These are phyloP conservation scores for Diddensiella santjacobensis DNA, from an alignment of 805 yeast genomes.

Conservation along the genomic window DNA sequence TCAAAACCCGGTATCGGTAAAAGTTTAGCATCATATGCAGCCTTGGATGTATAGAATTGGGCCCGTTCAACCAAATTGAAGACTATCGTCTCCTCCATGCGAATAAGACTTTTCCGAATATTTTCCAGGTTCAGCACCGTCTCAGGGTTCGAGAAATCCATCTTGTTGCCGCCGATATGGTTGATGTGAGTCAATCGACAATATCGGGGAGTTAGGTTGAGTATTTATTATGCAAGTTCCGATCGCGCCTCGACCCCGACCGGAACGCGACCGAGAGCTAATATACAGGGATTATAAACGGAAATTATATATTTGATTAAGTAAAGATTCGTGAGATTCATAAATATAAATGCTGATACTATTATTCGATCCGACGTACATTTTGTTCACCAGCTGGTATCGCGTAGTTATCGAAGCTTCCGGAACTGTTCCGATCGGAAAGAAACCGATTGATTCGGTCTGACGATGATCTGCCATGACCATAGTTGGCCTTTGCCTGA, in stretches of 20 bases:
- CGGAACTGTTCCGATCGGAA: conserved; percentile 30
- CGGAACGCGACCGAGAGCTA: too few species aligned
- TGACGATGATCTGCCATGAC: conserved; percentile 46
- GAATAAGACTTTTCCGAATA: conserved; percentile 76
- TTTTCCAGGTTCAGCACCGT: conserved; percentile 76
- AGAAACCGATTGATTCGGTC: conserved; percentile 54
- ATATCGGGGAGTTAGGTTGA: too few species aligned
- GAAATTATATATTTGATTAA: too few species aligned
- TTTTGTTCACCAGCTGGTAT: too few species aligned
- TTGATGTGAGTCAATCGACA: too few species aligned
- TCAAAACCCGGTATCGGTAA: conserved; percentile 59
- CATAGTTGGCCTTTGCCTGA: conserved; percentile 47
- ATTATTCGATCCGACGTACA: too few species aligned
- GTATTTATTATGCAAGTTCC: too few species aligned
- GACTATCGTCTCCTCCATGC: conserved; percentile 96
- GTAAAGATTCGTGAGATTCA: too few species aligned
- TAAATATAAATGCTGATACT: too few species aligned
- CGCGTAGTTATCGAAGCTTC: conserved; percentile 19
- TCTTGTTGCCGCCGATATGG: conserved; percentile 28
- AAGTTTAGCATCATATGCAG: conserved; percentile 63
- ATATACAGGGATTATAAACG: too few species aligned
- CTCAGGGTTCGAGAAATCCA: conserved; percentile 84
- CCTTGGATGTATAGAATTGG: conserved; percentile 71
- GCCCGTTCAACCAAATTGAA: conserved; percentile 91
- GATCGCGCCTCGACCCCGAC: conserved; percentile 1